These are phyloP conservation scores for Cnidoscolus chayamansa DNA, from an alignment of 441 rosid species.

Conservation along the genomic window DNA sequence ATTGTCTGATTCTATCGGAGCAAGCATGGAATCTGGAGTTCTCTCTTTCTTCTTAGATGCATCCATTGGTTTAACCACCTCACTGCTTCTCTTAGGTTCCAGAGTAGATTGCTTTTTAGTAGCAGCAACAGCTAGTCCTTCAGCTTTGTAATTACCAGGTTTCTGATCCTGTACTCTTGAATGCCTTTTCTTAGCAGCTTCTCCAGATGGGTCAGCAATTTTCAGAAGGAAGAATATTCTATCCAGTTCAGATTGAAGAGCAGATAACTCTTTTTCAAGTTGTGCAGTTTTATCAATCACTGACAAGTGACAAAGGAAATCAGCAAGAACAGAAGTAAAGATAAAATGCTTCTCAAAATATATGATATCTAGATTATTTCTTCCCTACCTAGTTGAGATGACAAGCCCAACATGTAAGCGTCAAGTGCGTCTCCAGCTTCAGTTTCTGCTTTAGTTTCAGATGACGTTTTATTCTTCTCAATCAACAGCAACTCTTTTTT, in stretches of 20 bases:
- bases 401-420: slow-evolving; percentile 86
- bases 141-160: slow-evolving; percentile 24
- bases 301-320: slow-evolving; percentile 34
- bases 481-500: slow-evolving; percentile 45
- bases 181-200: slow-evolving; percentile 65
- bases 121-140: slow-evolving; percentile 28
- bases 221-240: slow-evolving; percentile 72
- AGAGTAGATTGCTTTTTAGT: slow-evolving; percentile 31
- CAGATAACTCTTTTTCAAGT: slow-evolving; percentile 62
- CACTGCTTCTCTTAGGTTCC: slow-evolving; percentile 35
- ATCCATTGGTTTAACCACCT: slow-evolving; percentile 33
- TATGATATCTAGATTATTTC: background rate
- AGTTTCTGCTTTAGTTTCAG: slow-evolving; percentile 42
- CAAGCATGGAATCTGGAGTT: slow-evolving; percentile 25
- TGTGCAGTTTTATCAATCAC: slow-evolving; percentile 62
- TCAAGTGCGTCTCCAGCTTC: slow-evolving; percentile 83
- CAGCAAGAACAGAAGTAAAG: slow-evolving; percentile 15
- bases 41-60: slow-evolving; percentile 30
- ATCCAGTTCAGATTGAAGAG: slow-evolving; percentile 69
- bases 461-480: slow-evolving; percentile 63
- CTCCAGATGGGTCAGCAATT: slow-evolving; percentile 92
- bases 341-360: background rate
- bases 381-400: slow-evolving; percentile 73
- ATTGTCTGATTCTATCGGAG: slow-evolving; percentile 27
- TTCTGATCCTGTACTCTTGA: slow-evolving; percentile 39